Evolutionary conservation across 352 stramenopile genomes (phyloP).

Genomic region (Phytophthora hybrid): DNA sequence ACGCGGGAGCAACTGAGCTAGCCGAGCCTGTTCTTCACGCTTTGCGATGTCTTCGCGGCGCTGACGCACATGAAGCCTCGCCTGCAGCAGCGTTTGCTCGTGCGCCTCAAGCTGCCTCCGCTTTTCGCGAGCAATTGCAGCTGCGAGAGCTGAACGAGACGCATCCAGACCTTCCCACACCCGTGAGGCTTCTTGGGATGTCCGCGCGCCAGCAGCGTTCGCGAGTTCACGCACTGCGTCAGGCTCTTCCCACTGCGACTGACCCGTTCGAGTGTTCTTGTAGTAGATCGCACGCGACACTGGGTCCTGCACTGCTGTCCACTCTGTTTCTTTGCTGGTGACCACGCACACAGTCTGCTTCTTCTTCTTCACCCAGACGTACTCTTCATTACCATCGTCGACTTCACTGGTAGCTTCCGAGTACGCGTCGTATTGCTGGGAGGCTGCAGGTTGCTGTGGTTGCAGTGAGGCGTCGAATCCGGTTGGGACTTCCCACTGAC

Average conservation of each 20-base stretch:
- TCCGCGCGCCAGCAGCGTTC: slow-evolving; percentile 52
- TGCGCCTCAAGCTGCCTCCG: slow-evolving; percentile 48
- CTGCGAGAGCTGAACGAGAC: slow-evolving; percentile 48
- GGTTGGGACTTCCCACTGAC: slow-evolving; percentile 63
- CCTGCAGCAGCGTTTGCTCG: slow-evolving; percentile 41
- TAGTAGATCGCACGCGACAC: slow-evolving; percentile 72
- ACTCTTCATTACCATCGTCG: slow-evolving; percentile 51
- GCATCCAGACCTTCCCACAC: slow-evolving; percentile 70
- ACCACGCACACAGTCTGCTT: slow-evolving; percentile 74
- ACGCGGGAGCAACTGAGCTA: slow-evolving; percentile 66
- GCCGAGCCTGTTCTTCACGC: slow-evolving; percentile 58
- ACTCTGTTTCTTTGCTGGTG: slow-evolving; percentile 63
- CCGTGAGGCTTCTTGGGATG: slow-evolving; percentile 60
- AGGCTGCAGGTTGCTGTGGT: slow-evolving; percentile 27
- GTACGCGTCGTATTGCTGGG: slow-evolving; percentile 37
- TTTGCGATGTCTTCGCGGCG: slow-evolving; percentile 68
- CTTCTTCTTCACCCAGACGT: slow-evolving; percentile 84
- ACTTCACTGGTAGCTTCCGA: slow-evolving; percentile 15
- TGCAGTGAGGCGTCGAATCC: slow-evolving; percentile 47
- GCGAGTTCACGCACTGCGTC: slow-evolving; percentile 68
- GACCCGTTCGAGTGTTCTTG: slow-evolving; percentile 72
- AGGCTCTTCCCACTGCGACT: slow-evolving; percentile 77
- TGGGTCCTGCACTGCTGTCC: slow-evolving; percentile 69
- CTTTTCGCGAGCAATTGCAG: slow-evolving; percentile 52
- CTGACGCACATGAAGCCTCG: slow-evolving; percentile 52